Percentiles rank a stretch among this genome's conserved stretches.
Evolutionary conservation across 2,329 filamentous ascomycete genomes (phyloP).

Genomic region (Karstenula rhodostoma): DNA sequence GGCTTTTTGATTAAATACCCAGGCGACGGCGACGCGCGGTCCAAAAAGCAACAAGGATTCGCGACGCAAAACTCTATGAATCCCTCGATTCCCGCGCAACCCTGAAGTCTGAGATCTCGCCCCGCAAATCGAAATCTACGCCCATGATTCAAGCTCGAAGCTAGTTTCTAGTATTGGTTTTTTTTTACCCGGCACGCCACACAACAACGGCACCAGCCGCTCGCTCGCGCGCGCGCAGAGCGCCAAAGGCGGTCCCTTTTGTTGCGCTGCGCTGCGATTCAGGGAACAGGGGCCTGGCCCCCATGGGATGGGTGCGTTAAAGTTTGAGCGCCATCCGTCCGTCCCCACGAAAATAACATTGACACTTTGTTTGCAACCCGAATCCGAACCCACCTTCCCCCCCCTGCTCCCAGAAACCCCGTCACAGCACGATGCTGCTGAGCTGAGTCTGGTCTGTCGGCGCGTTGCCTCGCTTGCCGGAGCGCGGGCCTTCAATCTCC

Average conservation of each 20-base stretch:
- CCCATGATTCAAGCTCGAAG: conserved; percentile 4
- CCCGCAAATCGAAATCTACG: conserved; percentile 8
- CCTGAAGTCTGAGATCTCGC: conserved; percentile 2
- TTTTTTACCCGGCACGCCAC: too few species aligned
- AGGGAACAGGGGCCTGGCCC: background rate
- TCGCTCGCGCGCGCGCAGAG: background rate
- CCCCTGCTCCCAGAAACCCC: conserved; percentile 3
- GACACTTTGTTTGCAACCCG: background rate
- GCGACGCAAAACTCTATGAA: background rate
- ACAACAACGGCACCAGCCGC: conserved; percentile 9
- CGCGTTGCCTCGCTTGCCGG: background rate
- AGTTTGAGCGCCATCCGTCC: background rate
- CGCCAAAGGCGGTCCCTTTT: background rate
- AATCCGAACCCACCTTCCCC: conserved; percentile 5
- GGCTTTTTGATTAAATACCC: background rate
- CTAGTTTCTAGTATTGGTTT: too few species aligned
- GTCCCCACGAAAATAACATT: background rate
- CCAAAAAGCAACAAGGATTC: too few species aligned
- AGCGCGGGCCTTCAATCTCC: conserved; percentile 8
- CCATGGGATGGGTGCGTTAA: background rate
- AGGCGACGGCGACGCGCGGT: background rate
- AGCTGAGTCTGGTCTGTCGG: background rate
- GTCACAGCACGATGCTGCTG: background rate
- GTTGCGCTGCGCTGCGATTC: too few species aligned
- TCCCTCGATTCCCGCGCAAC: conserved; percentile 1